Evolutionary conservation across 176 grass and related monocot species (phyloP).

Genomic region (Aegilops tauschii): DNA sequence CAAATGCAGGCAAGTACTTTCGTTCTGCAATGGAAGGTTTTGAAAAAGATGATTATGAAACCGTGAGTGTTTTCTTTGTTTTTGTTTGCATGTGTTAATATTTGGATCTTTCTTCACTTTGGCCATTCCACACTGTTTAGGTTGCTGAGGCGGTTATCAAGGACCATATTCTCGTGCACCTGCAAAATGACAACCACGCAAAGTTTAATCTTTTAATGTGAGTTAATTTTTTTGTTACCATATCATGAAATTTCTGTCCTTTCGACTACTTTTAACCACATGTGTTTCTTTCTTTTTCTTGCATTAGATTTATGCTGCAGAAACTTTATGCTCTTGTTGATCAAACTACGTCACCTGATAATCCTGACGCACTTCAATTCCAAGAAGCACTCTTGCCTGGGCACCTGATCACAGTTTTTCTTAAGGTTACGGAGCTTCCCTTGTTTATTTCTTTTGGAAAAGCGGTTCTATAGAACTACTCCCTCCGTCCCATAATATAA

Average conservation of each 20-base stretch:
- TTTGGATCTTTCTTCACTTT: slow-evolving; percentile 26
- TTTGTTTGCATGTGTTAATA: slow-evolving; percentile 39
- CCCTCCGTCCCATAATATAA: too few relatives aligned
- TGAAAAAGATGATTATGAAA: slow-evolving; percentile 66
- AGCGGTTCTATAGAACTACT: too few relatives aligned
- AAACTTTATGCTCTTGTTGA: slow-evolving; percentile 95
- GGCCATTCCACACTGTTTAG: slow-evolving; percentile 44
- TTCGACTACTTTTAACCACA: slow-evolving; percentile 10
- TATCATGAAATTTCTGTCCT: slow-evolving; percentile 16
- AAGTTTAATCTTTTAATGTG: slow-evolving; percentile 94
- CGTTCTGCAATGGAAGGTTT: slow-evolving; percentile 84
- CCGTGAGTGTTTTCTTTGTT: slow-evolving; percentile 44
- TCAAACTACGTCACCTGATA: slow-evolving; percentile 90
- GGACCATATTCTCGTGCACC: slow-evolving; percentile 82
- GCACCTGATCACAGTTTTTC: slow-evolving; percentile 81
- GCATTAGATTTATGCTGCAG: slow-evolving; percentile 93
- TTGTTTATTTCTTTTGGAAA: neutral
- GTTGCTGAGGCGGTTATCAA: slow-evolving; percentile 92
- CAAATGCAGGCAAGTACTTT: slow-evolving; percentile 81
- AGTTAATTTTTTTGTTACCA: slow-evolving; percentile 26
- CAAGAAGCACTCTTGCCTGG: slow-evolving; percentile 94
- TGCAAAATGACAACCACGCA: slow-evolving; percentile 60
- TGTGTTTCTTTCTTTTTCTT: slow-evolving; percentile 36
- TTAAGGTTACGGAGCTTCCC: slow-evolving; percentile 55
- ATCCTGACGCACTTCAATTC: slow-evolving; percentile 89